Conservation (phyloP, 768 basidiomycete genomes). For the Boletus reticulatus region DNA sequence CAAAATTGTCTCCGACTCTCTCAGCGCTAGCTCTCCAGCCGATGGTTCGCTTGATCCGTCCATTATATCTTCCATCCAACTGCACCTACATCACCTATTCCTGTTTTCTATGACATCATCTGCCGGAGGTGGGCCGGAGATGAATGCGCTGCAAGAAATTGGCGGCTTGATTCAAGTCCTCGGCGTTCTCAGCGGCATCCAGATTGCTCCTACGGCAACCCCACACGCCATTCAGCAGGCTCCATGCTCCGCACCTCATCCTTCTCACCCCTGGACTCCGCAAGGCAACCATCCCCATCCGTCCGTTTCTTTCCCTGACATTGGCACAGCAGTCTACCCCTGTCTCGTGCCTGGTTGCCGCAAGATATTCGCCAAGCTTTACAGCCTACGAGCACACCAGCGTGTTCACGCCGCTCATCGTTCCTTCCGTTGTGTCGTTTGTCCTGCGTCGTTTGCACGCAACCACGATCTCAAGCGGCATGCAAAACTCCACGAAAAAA, state of each 20-base stretch:
- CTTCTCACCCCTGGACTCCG: constrained; percentile 31
- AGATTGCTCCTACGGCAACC: constrained; percentile 48
- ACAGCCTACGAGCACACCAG: constrained; percentile 69
- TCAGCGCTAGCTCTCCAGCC: constrained; percentile 37
- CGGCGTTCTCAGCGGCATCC: constrained; percentile 75
- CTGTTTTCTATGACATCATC: constrained; percentile 76
- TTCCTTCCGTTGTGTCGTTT: constrained; percentile 60
- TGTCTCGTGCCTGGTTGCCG: constrained; percentile 64
- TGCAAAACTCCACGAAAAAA: constrained; percentile 65
- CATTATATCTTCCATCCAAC: constrained; percentile 67
- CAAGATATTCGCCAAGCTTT: constrained; percentile 69
- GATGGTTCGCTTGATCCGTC: constrained; percentile 50
- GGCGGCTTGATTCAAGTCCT: constrained; percentile 81
- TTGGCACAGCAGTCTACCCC: constrained; percentile 77
- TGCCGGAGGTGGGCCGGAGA: constrained; percentile 47
- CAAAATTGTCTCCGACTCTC: constrained; percentile 49
- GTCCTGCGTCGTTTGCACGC: constrained; percentile 74
- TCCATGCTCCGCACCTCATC: constrained; percentile 33
- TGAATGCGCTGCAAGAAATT: constrained; percentile 67
- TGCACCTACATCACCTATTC: constrained; percentile 73
- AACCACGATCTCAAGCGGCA: constrained; percentile 84
- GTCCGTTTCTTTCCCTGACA: constrained; percentile 41
- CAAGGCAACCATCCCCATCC: constrained; percentile 20
- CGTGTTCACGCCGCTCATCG: constrained; percentile 62
- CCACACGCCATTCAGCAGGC: constrained; percentile 22